Evolutionary conservation across 192 early-diverging fungal genomes (phyloP).

Genomic region (Dissophora globulifera): DNA sequence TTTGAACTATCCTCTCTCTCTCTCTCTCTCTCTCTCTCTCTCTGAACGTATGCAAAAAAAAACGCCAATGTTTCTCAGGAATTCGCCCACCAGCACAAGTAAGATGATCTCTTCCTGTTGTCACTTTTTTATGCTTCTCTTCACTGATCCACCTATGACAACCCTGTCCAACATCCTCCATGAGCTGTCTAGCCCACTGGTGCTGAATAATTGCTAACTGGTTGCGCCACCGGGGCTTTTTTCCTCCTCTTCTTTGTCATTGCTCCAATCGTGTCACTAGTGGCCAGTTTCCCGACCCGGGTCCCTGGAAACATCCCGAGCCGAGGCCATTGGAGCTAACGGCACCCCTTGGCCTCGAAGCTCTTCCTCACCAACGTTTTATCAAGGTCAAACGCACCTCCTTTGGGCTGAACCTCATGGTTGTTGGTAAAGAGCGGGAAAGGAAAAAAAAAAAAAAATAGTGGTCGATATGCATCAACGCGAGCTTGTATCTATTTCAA

Average conservation of each 20-base stretch:
- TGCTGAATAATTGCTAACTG: too few species aligned
- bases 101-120: too few species aligned
- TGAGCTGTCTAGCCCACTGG: too few species aligned
- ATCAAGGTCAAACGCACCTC: conserved; percentile 71
- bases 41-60: too few species aligned
- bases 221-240: background rate
- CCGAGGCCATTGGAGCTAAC: conserved; percentile 64
- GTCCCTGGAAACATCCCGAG: conserved; percentile 86
- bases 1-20: too few species aligned
- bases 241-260: conserved; percentile 14
- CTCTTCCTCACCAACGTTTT: conserved; percentile 76
- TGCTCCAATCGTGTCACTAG: too few species aligned
- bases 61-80: conserved; percentile 52
- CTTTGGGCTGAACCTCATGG: conserved; percentile 95
- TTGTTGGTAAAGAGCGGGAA: conserved; percentile 85
- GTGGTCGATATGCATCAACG: too few species aligned
- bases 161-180: too few species aligned
- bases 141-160: too few species aligned
- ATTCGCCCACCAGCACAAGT: conserved; percentile 68
- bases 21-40: background rate
- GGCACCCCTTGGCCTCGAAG: conserved; percentile 74
- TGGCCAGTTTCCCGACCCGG: conserved; percentile 78
- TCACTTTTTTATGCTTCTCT: too few species aligned
- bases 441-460: too few species aligned
- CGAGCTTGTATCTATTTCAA: background rate